Conservation (phyloP, 257 asterid species). For the Solanum tacnaense region DNA sequence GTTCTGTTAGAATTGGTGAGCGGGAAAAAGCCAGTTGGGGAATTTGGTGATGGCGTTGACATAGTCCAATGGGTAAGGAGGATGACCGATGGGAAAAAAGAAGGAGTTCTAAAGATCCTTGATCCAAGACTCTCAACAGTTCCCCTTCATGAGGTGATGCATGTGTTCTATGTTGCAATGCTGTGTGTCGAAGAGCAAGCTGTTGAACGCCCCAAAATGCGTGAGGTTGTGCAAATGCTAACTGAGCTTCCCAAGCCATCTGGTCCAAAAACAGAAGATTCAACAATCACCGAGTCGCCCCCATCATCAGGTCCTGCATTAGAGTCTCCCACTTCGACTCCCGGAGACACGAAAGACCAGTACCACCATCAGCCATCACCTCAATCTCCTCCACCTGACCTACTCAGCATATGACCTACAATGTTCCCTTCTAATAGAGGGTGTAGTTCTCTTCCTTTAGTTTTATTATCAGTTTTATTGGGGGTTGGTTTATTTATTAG, state of each 20-base stretch:
- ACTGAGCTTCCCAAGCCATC: conserved; percentile 42
- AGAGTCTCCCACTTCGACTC: conserved; percentile 27
- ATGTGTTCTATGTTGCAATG: conserved; percentile 12
- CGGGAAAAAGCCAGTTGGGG: conserved; percentile 15
- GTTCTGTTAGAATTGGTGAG: conserved; percentile 15
- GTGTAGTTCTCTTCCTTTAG: background rate
- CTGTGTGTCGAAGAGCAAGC: conserved; percentile 6
- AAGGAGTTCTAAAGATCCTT: background rate
- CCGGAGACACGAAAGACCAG: conserved; percentile 12
- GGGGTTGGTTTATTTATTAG: background rate
- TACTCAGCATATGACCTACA: conserved; percentile 29
- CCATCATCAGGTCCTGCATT: conserved; percentile 21
- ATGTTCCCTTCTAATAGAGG: background rate
- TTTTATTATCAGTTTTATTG: background rate
- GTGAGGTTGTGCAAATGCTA: conserved; percentile 13
- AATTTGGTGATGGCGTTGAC: conserved; percentile 20
- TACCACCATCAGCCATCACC: conserved; percentile 2
- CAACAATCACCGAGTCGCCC: conserved; percentile 19
- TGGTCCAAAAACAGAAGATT: conserved; percentile 26
- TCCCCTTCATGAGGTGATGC: conserved; percentile 11
- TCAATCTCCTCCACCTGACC: conserved; percentile 32
- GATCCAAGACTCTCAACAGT: conserved; percentile 5
- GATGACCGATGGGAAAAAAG: background rate
- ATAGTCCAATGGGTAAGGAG: conserved; percentile 10
- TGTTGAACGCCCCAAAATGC: conserved; percentile 13